Conservation (phyloP, 1,139 yeast genomes). For the Nakaseomyces kungkrabaensis region DNA sequence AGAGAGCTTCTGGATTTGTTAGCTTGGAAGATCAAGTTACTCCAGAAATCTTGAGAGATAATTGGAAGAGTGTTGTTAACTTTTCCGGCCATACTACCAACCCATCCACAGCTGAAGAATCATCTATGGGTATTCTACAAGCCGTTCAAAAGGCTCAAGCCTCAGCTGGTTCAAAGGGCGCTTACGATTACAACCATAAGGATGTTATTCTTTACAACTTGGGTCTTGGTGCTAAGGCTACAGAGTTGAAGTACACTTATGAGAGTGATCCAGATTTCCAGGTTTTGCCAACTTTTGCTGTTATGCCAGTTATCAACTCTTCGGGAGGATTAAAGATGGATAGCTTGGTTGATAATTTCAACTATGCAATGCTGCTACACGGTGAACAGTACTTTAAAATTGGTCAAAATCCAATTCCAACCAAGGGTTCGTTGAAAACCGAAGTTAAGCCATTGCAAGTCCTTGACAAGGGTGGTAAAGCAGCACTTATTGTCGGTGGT, state of each 20-base stretch:
- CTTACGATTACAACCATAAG: constrained; percentile 47
- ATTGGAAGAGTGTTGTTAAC: constrained; percentile 58
- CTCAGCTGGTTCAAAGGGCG: constrained; percentile 35
- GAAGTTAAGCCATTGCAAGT: constrained; percentile 60
- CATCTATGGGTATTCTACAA: constrained; percentile 66
- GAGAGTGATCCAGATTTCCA: constrained; percentile 74
- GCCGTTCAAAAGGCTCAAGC: constrained; percentile 50
- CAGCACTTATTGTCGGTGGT: constrained; percentile 73
- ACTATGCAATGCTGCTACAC: constrained; percentile 80
- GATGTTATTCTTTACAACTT: constrained; percentile 80
- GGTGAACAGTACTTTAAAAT: constrained; percentile 91
- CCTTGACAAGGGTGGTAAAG: constrained; percentile 81
- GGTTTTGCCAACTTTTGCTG: constrained; percentile 89
- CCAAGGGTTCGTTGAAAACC: constrained; percentile 54
- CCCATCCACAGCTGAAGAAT: constrained; percentile 63
- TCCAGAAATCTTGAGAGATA: constrained; percentile 62
- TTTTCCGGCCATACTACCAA: constrained; percentile 40
- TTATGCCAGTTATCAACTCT: constrained; percentile 61
- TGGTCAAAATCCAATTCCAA: constrained; percentile 71
- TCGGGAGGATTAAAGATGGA: constrained; percentile 45
- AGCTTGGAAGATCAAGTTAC: constrained; percentile 42
- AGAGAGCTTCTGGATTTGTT: constrained; percentile 80
- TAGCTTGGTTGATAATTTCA: constrained; percentile 64
- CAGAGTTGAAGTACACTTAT: constrained; percentile 69
- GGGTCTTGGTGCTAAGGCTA: constrained; percentile 77